These are phyloP conservation scores for Aspergillus tanneri DNA, from an alignment of 2,329 filamentous ascomycete species.

Conservation along the genomic window DNA sequence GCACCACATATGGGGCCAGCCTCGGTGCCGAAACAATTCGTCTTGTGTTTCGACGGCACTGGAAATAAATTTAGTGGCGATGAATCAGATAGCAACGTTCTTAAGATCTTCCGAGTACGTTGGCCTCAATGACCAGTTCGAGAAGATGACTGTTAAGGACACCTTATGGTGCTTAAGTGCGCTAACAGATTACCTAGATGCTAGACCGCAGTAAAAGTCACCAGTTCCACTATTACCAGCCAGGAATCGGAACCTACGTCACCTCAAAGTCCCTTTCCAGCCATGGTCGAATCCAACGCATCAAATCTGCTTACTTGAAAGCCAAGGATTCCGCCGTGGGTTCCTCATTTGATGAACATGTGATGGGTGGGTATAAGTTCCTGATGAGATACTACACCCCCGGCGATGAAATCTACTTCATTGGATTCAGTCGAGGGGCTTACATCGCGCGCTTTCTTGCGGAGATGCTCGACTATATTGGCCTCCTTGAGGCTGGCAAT, in stretches of 20 bases:
- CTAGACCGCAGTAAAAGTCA: slow-evolving; percentile 41
- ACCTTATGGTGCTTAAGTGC: background rate
- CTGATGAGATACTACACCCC: slow-evolving; percentile 70
- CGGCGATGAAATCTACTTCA: slow-evolving; percentile 64
- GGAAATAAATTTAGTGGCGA: slow-evolving; percentile 47
- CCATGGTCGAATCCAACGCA: slow-evolving; percentile 41
- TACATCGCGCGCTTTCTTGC: slow-evolving; percentile 74
- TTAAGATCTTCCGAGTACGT: slow-evolving; percentile 47
- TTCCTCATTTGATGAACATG: slow-evolving; percentile 77
- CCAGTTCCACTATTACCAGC: slow-evolving; percentile 46
- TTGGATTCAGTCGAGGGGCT: slow-evolving; percentile 70
- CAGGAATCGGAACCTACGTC: slow-evolving; percentile 48
- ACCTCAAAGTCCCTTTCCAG: slow-evolving; percentile 34
- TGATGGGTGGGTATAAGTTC: slow-evolving; percentile 79
- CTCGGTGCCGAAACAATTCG: slow-evolving; percentile 37
- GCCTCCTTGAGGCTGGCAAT: slow-evolving; percentile 75
- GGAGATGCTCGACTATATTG: slow-evolving; percentile 82
- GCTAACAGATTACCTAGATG: slow-evolving; percentile 30
- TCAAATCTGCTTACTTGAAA: slow-evolving; percentile 53
- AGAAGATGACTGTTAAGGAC: background rate
- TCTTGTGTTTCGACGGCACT: slow-evolving; percentile 47
- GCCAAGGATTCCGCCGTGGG: slow-evolving; percentile 70
- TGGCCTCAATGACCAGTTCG: slow-evolving; percentile 6
- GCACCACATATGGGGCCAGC: slow-evolving; percentile 7
- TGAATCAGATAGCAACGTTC: slow-evolving; percentile 48